Conservation (phyloP, 148 eudicot species). For the Camellia granthamiana region DNA sequence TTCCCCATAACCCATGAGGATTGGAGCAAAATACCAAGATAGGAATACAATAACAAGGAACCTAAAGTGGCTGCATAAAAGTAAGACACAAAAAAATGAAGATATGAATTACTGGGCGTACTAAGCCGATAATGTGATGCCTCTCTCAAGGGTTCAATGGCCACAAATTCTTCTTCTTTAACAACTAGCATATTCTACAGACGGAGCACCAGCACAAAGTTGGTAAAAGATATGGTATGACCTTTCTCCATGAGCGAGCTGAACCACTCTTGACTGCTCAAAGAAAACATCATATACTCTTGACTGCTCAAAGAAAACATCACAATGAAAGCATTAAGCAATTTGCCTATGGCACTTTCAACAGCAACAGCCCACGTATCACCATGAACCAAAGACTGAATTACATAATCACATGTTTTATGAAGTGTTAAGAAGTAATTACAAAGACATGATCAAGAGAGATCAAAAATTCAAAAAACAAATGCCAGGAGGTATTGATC, state of each 20-base stretch:
- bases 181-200: slow-evolving; percentile 18
- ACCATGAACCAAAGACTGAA: slow-evolving; percentile 71
- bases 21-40: not conserved
- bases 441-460: not conserved
- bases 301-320: no score
- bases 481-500: not conserved
- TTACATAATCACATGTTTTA: not conserved
- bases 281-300: slow-evolving; percentile 8
- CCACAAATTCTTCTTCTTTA: not conserved
- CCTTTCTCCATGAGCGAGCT: slow-evolving; percentile 76
- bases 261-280: slow-evolving; percentile 94
- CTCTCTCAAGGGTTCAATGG: slow-evolving; percentile 1
- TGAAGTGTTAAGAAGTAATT: not conserved
- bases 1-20: not conserved
- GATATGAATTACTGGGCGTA: not conserved
- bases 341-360: slow-evolving; percentile 77
- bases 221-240: slow-evolving; percentile 95
- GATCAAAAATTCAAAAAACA: not conserved
- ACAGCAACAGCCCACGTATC: slow-evolving; percentile 79
- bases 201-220: slow-evolving; percentile 89
- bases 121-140: not conserved
- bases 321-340: slow-evolving; percentile 87
- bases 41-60: not conserved
- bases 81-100: not conserved
- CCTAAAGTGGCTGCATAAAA: not conserved